Percentiles rank a stretch among this genome's conserved stretches.
phyloP scores from a whole-genome alignment of 345 rosid genomes.

The Brassica napus region DNA sequence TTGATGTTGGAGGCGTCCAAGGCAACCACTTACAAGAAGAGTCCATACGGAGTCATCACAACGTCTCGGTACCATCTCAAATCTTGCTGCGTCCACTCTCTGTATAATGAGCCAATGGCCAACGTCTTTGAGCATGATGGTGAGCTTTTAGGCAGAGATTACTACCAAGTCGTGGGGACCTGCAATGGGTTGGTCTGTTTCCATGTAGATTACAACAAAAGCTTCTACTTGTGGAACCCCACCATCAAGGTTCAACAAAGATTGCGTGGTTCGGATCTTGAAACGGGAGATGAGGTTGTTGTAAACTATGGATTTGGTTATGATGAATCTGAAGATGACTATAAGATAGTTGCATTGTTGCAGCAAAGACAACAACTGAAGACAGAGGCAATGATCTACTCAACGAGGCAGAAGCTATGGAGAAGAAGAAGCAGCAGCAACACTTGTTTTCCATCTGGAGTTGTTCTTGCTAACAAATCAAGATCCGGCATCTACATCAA shows the following conservation, averaged over 20 bases:
- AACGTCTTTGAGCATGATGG: conserved; percentile 23
- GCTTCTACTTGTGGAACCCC: conserved; percentile 46
- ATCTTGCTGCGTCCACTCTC: conserved; percentile 37
- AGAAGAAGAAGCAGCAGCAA: conserved; percentile 25
- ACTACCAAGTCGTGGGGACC: conserved; percentile 43
- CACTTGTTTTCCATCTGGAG: conserved; percentile 16
- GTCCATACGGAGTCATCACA: conserved; percentile 23
- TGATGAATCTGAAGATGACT: conserved; percentile 36
- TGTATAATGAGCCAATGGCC: conserved; percentile 22
- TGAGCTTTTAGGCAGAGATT: conserved; percentile 41
- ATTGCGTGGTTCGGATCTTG: conserved; percentile 32
- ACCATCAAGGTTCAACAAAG: conserved; percentile 29
- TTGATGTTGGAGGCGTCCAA: conserved; percentile 18
- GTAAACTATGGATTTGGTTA: conserved; percentile 44
- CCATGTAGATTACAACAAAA: conserved; percentile 26
- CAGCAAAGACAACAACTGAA: conserved; percentile 15
- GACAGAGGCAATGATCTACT: conserved; percentile 24
- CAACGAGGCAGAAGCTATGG: conserved; percentile 38
- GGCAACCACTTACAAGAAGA: conserved; percentile 19
- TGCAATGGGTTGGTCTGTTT: conserved; percentile 46
- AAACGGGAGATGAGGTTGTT: conserved; percentile 11
- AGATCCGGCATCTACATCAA: conserved; percentile 39
- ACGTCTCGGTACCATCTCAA: conserved; percentile 35
- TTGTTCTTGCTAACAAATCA: not conserved
- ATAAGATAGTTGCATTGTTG: conserved; percentile 35